phyloP scores from a whole-genome alignment of 192 early-diverging fungal species.

The Mortierella antarctica region DNA sequence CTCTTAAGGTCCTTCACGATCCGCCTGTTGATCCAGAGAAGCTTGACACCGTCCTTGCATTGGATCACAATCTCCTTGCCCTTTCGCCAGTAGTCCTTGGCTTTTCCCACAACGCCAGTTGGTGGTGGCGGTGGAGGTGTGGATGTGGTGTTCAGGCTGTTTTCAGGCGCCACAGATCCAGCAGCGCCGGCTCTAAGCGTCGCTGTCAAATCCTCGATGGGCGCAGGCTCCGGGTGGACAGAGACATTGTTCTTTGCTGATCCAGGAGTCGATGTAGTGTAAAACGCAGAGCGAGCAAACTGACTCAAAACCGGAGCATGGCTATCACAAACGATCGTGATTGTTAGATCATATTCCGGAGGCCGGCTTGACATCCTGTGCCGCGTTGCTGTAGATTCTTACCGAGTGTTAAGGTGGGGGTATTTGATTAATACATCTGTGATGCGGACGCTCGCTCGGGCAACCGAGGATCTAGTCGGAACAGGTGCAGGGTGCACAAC shows the following conservation, averaged over 20 bases:
- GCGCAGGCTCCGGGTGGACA: constrained; percentile 31
- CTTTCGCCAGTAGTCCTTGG: constrained; percentile 31
- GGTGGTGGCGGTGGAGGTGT: constrained; percentile 12
- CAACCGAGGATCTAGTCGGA: constrained; percentile 15
- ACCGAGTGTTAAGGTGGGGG: constrained; percentile 19
- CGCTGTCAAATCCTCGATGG: constrained; percentile 22
- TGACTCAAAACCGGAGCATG: constrained; percentile 13
- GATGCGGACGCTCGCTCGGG: constrained; percentile 13
- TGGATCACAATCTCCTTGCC: constrained; percentile 62
- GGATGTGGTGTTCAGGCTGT: neutral
- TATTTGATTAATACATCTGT: constrained; percentile 16
- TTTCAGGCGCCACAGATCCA: constrained; percentile 37
- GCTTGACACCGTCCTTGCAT: constrained; percentile 65
- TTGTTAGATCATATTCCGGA: neutral
- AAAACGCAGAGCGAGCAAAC: constrained; percentile 24
- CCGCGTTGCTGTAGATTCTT: neutral
- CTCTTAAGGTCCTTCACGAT: constrained; percentile 52
- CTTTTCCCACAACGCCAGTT: constrained; percentile 29
- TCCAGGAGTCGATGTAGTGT: constrained; percentile 17
- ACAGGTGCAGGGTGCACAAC: neutral
- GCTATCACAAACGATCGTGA: neutral
- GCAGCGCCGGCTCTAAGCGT: constrained; percentile 12
- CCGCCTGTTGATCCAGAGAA: constrained; percentile 62
- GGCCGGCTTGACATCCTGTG: neutral
- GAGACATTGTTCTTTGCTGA: constrained; percentile 13